Evolutionary conservation across 2,329 filamentous ascomycete genomes (phyloP), one percentile per base, ranked within the genome.

Genomic region (Pseudocercospora crystallina): DNA sequence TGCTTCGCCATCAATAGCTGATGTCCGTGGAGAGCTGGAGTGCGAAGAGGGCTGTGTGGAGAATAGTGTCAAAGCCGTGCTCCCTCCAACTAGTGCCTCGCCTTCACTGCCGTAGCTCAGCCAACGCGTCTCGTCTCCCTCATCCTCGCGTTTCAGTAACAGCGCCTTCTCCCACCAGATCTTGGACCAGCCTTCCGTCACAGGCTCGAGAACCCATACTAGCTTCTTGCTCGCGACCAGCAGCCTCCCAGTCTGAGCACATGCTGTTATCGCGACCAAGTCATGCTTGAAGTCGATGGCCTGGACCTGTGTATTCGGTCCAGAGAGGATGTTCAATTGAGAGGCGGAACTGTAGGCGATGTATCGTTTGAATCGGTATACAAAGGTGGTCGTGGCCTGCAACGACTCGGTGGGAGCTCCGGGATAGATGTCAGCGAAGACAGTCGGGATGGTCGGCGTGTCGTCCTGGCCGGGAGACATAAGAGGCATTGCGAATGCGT

Each of bases 261-360:
- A 89, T 56, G 97, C 81, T 29, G 83, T 81, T 57, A 97, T 82
- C 26, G 90, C 87, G 57, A 90, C 81, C 26, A 97, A 78, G 17
- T 83, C 77, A 12, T 76, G 70, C 36, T 79, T 75, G 39, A 67
- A 66, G 2, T 54, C 38, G 60, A 95, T 86, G 3, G 91, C 96
- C 71, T 99, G 94, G 31, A 96, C 73, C 57, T 96, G 82, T 47
- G 81, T 81, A 55, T 85, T 79, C 45, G 88, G 81, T 43, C 84
- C 86, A 65, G 83, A 81, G 61, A 97, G 83, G 63, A 99, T 85
- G 46, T 94, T 83, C 58, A 97, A 82, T 55, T 89, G 89, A 71
- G 86, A 88, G 64, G 92, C 92, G 53, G 89, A 94, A 59, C 96
- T 87, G 73, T 97, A 99, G 44, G 84, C 88, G 69, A 89, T 83